Percentiles rank a stretch among this genome's conserved stretches.
These are phyloP conservation scores for Trametes maxima DNA, from an alignment of 768 basidiomycete genomes.

Conservation along the genomic window DNA sequence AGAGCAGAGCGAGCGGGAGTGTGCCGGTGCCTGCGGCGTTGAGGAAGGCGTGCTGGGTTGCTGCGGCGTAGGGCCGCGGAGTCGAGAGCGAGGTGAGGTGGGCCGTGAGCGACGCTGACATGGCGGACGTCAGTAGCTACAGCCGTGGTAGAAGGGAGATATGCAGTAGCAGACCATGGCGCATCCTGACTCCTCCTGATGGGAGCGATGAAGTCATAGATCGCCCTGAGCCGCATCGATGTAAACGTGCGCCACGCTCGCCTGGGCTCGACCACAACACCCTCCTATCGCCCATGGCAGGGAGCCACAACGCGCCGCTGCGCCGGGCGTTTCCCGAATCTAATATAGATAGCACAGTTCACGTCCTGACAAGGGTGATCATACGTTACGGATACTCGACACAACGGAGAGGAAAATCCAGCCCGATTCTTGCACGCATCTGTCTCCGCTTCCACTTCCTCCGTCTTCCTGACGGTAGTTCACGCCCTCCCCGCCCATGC, in stretches of 20 bases:
- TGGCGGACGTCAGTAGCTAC: not conserved
- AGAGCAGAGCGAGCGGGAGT: constrained; percentile 50
- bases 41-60: constrained; percentile 64
- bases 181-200: not conserved
- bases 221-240: not conserved
- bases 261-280: not conserved
- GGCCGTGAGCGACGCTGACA: constrained; percentile 24
- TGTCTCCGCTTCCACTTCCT: not conserved
- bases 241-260: not conserved
- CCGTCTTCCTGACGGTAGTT: not conserved
- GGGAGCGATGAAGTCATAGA: constrained; percentile 10
- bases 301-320: too few relatives aligned
- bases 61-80: constrained; percentile 44
- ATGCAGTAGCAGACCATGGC: not conserved
- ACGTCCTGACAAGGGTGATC: constrained; percentile 9
- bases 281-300: not conserved
- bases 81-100: constrained; percentile 44
- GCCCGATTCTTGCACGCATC: constrained; percentile 18
- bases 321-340: not conserved
- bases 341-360: constrained; percentile 15
- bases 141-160: not conserved
- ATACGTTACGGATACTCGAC: constrained; percentile 22
- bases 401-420: constrained; percentile 8
- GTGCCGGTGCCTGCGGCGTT: constrained; percentile 53
- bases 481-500: too few relatives aligned